Evolutionary conservation across 2,329 filamentous ascomycete genomes (phyloP).

Genomic region (Penicillium sp.): DNA sequence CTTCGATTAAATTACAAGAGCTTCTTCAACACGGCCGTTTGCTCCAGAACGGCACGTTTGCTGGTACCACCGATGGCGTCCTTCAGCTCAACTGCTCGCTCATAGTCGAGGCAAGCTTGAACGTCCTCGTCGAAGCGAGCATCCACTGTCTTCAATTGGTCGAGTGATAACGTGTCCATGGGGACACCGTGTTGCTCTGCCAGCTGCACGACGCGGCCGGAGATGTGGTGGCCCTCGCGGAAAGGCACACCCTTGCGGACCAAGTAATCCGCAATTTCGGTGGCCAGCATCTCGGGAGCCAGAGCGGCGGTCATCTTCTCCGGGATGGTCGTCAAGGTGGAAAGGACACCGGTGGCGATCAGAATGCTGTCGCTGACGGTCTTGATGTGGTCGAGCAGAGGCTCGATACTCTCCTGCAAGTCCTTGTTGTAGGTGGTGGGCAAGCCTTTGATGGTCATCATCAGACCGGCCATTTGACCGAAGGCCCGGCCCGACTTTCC

Average conservation of each 20-base stretch:
- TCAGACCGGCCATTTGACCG: slow-evolving; percentile 73
- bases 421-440: slow-evolving; percentile 88
- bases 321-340: slow-evolving; percentile 62
- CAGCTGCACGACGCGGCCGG: slow-evolving; percentile 64
- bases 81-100: slow-evolving; percentile 74
- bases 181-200: slow-evolving; percentile 60
- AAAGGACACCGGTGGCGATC: slow-evolving; percentile 75
- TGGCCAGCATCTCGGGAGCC: slow-evolving; percentile 75
- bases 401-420: slow-evolving; percentile 79
- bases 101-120: slow-evolving; percentile 67
- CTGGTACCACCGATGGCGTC: slow-evolving; percentile 73
- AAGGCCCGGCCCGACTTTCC: slow-evolving; percentile 72
- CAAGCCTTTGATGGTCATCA: slow-evolving; percentile 68
- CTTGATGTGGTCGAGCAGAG: slow-evolving; percentile 78
- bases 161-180: slow-evolving; percentile 63
- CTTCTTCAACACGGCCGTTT: slow-evolving; percentile 59
- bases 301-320: slow-evolving; percentile 74
- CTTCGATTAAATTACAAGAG: slow-evolving; percentile 38
- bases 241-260: slow-evolving; percentile 59
- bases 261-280: slow-evolving; percentile 45
- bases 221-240: slow-evolving; percentile 73
- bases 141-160: slow-evolving; percentile 64
- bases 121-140: slow-evolving; percentile 66
- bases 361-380: slow-evolving; percentile 73
- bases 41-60: slow-evolving; percentile 59